Evolutionary conservation across 2,329 filamentous ascomycete species (phyloP), one percentile per base, ranked within the genome.

Genomic region (Xylaria hypoxylon): DNA sequence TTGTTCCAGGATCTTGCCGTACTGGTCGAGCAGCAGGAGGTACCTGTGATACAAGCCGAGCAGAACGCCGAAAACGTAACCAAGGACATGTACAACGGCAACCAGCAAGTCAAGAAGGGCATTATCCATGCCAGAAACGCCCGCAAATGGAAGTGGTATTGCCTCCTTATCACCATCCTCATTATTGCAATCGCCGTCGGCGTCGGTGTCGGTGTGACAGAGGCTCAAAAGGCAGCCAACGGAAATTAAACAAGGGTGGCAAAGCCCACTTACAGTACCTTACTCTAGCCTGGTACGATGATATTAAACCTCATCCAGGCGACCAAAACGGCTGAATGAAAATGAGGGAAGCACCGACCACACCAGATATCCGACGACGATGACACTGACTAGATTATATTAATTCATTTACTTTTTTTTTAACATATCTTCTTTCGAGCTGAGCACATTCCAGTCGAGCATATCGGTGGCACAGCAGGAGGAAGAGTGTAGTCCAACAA

Each of bases 71-170:
- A 86, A 64, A 82, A 89, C 73, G 90, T 91, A 13, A 86, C 85
- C 68, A 82, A 87, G 67, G 87, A 94, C 76, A 85, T 92, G 58
- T 84, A 90, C 72, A 85, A 88, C 70, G 92, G 87, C 71, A 93
- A 92, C 79, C 82, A 83, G 67, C 86, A 95, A 72, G 87, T 95
- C 67, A 85, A 86, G 71, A 84, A 87, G 75, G 92, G 89, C 66
- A 92, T 90, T 72, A 83, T 86, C 70, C 86, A 86, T 73, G 92
- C 91, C 56, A 84, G 86, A 71, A 85, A 87, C 72, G 86, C 87
- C 72, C 86, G 91, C 74, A 92, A 89, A 83, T 86, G 93, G 80
- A 95, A 95, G 84, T 94, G 92, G 92, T 93, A 87, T 86, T 92
- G 90, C 76, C 81, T 92, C 68, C 80, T 88, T 68, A 82, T 94